These are phyloP conservation scores for Skeletonema tropicum DNA, from an alignment of 108 stramenopile genomes.

Conservation along the genomic window DNA sequence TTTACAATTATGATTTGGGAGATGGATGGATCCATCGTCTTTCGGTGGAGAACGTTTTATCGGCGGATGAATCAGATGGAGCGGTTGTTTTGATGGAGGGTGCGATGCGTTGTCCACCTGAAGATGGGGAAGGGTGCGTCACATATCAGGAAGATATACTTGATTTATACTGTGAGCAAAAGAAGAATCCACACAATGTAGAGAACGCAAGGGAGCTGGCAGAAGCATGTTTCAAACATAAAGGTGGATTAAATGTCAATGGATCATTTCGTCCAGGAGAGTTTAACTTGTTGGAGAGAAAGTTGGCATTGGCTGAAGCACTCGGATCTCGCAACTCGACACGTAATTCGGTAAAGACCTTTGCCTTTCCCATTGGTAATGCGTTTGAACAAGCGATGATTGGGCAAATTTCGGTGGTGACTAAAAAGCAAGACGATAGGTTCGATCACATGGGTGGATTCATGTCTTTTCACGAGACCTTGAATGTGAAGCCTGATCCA, in stretches of 20 bases:
- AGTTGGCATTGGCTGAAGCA: constrained; percentile 17
- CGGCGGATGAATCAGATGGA: constrained; percentile 14
- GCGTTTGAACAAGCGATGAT: neutral
- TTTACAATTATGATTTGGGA: constrained; percentile 44
- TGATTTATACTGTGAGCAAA: neutral
- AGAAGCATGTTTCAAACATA: constrained; percentile 17
- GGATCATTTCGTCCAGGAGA: constrained; percentile 29
- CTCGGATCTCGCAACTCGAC: constrained; percentile 7
- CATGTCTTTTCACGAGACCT: constrained; percentile 8
- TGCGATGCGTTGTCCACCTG: constrained; percentile 33
- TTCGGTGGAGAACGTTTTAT: constrained; percentile 6
- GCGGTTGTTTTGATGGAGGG: constrained; percentile 18
- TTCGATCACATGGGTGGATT: constrained; percentile 11
- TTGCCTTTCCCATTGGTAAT: neutral
- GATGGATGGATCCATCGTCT: constrained; percentile 30
- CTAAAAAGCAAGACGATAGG: constrained; percentile 13
- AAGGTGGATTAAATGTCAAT: constrained; percentile 18
- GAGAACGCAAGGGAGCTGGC: constrained; percentile 17
- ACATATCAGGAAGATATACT: constrained; percentile 26
- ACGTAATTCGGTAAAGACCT: constrained; percentile 9
- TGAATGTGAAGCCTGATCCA: constrained; percentile 36
- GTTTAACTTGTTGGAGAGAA: constrained; percentile 19
- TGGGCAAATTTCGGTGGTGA: constrained; percentile 7
- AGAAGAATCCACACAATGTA: constrained; percentile 3
- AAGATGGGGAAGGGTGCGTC: constrained; percentile 34